Evolutionary conservation across 306 rosid species (phyloP).

Genomic region (Castanopsis chinensis): DNA sequence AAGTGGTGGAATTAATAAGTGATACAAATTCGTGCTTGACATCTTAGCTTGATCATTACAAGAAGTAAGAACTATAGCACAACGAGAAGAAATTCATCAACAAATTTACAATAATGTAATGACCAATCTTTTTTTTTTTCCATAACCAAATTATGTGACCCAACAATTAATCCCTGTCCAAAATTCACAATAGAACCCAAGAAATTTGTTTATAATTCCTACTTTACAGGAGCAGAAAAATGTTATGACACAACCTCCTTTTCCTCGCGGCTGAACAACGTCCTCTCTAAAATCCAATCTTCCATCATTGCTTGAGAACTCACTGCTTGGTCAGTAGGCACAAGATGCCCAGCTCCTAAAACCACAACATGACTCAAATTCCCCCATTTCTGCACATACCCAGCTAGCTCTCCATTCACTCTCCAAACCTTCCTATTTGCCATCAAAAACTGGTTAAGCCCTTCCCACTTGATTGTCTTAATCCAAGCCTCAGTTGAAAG

Average conservation of each 20-base stretch:
- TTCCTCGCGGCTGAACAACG: conserved; percentile 23
- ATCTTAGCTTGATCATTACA: too few relatives aligned
- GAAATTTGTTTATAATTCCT: neutral
- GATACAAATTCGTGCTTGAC: too few relatives aligned
- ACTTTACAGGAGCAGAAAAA: neutral
- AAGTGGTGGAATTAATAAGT: too few relatives aligned
- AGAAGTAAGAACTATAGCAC: too few relatives aligned
- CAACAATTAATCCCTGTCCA: too few relatives aligned
- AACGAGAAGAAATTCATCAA: too few relatives aligned
- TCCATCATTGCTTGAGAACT: conserved; percentile 77
- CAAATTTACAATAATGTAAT: too few relatives aligned
- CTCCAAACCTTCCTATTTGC: conserved; percentile 73
- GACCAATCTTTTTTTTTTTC: too few relatives aligned
- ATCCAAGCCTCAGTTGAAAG: conserved; percentile 67
- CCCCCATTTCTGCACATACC: conserved; percentile 81
- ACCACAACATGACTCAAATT: conserved; percentile 65
- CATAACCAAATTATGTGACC: neutral
- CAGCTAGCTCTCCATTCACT: conserved; percentile 57
- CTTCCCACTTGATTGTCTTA: conserved; percentile 75
- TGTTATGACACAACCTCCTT: neutral
- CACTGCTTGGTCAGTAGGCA: conserved; percentile 58
- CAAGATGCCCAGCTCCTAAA: conserved; percentile 73
- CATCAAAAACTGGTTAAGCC: conserved; percentile 34
- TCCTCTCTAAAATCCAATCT: conserved; percentile 66
- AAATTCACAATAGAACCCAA: neutral